Percentiles rank a stretch among this genome's conserved stretches.
These are phyloP conservation scores for Asterochloris erici DNA, from an alignment of 139 green algal species.

Conservation along the genomic window DNA sequence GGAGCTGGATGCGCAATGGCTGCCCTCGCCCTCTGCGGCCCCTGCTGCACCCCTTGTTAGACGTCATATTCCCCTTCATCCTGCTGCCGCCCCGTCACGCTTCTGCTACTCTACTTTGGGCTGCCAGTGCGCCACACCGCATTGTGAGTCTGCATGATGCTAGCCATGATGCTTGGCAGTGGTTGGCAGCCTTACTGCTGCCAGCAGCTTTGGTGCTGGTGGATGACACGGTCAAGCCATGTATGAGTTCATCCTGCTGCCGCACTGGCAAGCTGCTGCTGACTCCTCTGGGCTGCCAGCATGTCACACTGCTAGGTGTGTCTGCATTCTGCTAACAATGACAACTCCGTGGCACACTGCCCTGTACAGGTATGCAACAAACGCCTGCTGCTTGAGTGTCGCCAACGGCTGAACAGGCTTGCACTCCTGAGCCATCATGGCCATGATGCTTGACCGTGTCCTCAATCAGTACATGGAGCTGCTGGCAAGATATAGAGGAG, in stretches of 20 bases:
- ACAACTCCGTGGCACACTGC: no score
- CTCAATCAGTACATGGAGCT: background rate
- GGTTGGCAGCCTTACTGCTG: background rate
- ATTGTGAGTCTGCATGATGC: background rate
- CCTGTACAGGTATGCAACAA: background rate
- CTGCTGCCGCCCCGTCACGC: constrained; percentile 33
- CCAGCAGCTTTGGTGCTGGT: no score
- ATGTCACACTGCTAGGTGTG: background rate
- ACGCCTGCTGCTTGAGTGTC: background rate
- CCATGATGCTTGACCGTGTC: background rate
- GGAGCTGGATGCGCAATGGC: constrained; percentile 37
- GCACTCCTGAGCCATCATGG: background rate
- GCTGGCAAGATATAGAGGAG: background rate
- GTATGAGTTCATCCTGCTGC: background rate
- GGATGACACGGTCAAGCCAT: background rate
- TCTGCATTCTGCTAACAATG: background rate
- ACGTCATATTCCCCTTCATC: constrained; percentile 1
- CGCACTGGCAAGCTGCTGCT: background rate
- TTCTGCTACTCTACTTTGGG: constrained; percentile 38
- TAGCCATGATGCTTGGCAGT: background rate
- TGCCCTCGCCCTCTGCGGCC: constrained; percentile 16
- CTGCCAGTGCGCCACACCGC: constrained; percentile 24
- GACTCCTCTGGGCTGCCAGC: background rate
- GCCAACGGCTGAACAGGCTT: background rate
- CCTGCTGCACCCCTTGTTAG: constrained; percentile 15